Evolutionary conservation across 768 basidiomycete genomes (phyloP).

Genomic region (Lentinula raphanica): DNA sequence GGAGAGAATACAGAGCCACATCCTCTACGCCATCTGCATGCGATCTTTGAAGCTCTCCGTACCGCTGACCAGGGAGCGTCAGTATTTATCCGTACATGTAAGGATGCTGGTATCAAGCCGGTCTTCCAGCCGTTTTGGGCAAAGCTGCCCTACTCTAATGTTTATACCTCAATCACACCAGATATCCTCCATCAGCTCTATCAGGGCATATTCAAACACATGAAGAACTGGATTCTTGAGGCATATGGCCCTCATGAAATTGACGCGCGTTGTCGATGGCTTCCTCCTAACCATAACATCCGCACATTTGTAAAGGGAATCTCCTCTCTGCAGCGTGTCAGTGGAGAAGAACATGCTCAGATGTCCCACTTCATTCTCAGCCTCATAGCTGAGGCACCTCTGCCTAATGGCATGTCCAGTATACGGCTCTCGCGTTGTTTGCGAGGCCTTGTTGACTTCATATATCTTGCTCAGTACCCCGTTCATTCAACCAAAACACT

Average conservation of each 20-base stretch:
- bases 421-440: conserved; percentile 10
- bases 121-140: conserved; percentile 21
- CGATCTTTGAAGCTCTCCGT: neutral
- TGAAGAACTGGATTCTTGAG: conserved; percentile 16
- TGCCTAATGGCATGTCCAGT: neutral
- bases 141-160: conserved; percentile 17
- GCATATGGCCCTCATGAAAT: conserved; percentile 18
- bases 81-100: conserved; percentile 2
- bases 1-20: neutral
- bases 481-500: too few relatives aligned
- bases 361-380: too few relatives aligned
- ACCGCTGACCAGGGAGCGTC: neutral
- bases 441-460: conserved; percentile 27
- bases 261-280: conserved; percentile 20
- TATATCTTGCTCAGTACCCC: too few relatives aligned
- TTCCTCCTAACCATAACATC: conserved; percentile 25
- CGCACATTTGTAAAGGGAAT: too few relatives aligned
- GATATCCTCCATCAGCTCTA: conserved; percentile 22
- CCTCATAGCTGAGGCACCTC: conserved; percentile 16
- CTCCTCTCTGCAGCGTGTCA: conserved; percentile 17
- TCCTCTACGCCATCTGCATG: neutral
- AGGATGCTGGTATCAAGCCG: too few relatives aligned
- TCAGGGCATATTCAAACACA: conserved; percentile 22
- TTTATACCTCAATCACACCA: conserved; percentile 16
- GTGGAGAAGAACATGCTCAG: conserved; percentile 23